These are phyloP conservation scores for Typha latifolia DNA, from an alignment of 176 grass and related monocot species.

Conservation along the genomic window DNA sequence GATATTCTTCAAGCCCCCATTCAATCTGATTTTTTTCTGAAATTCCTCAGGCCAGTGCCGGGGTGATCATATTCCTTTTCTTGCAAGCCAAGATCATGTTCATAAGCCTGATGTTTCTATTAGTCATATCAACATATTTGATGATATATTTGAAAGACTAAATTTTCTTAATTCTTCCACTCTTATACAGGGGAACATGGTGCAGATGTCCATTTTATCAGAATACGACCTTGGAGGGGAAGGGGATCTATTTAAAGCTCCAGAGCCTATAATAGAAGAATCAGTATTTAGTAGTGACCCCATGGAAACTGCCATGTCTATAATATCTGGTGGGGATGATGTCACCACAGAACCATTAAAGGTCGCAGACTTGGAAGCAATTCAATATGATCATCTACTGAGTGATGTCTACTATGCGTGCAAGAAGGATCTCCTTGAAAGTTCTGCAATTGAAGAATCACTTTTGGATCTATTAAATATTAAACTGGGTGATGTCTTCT, in stretches of 20 bases:
- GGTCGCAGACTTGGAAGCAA: constrained; percentile 32
- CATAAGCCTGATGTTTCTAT: not conserved
- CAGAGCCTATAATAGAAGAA: constrained; percentile 69
- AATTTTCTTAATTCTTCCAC: constrained; percentile 17
- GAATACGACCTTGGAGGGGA: constrained; percentile 86
- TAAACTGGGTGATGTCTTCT: constrained; percentile 61
- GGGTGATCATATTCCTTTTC: too few relatives aligned
- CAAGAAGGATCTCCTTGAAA: constrained; percentile 81
- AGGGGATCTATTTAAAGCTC: constrained; percentile 90
- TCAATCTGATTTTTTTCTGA: too few relatives aligned
- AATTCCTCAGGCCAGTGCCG: too few relatives aligned
- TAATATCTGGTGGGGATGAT: constrained; percentile 45
- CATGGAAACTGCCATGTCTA: constrained; percentile 54
- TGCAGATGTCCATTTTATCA: constrained; percentile 44
- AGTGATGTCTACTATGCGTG: constrained; percentile 67
- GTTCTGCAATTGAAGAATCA: constrained; percentile 72
- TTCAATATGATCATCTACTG: constrained; percentile 50
- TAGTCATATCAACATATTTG: not conserved
- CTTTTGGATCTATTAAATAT: constrained; percentile 74
- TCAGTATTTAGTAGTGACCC: constrained; percentile 45
- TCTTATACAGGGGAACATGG: constrained; percentile 41
- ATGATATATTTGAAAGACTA: not conserved
- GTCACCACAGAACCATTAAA: constrained; percentile 46
- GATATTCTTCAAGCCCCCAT: too few relatives aligned
- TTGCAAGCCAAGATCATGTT: too few relatives aligned